Conservation (phyloP, 306 rosid genomes). For the Rosa lucieae region DNA sequence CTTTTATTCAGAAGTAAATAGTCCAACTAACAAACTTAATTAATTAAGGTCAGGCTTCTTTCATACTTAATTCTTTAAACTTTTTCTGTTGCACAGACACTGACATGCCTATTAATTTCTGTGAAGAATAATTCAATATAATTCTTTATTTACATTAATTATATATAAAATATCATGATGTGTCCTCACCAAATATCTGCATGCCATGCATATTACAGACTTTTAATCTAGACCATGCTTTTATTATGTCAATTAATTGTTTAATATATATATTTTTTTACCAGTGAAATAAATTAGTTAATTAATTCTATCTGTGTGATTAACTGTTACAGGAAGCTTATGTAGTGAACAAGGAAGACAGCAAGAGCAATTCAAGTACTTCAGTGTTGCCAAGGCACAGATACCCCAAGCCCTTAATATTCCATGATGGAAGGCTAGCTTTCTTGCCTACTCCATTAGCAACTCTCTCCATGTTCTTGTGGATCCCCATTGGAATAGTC, state of each 20-base stretch:
- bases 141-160: neutral
- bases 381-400: conserved; percentile 49
- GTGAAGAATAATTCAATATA: neutral
- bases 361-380: conserved; percentile 13
- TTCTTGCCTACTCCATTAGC: conserved; percentile 84
- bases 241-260: neutral
- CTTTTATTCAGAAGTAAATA: neutral
- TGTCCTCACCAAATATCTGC: conserved; percentile 1
- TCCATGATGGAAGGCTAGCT: conserved; percentile 91
- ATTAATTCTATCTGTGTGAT: neutral
- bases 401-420: conserved; percentile 77
- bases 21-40: neutral
- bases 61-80: neutral
- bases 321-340: conserved; percentile 62
- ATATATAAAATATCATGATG: neutral
- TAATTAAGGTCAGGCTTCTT: neutral
- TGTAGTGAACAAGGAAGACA: conserved; percentile 58
- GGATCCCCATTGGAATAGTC: conserved; percentile 69
- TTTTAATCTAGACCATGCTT: neutral
- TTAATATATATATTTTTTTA: neutral
- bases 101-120: neutral
- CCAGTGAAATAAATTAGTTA: neutral
- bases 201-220: neutral
- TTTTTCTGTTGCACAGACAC: neutral
- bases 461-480: conserved; percentile 66